Percentiles rank a stretch among this genome's conserved stretches.
These are phyloP conservation scores for Takashimella koratensis DNA, from an alignment of 1,284 basidiomycete genomes.

Conservation along the genomic window DNA sequence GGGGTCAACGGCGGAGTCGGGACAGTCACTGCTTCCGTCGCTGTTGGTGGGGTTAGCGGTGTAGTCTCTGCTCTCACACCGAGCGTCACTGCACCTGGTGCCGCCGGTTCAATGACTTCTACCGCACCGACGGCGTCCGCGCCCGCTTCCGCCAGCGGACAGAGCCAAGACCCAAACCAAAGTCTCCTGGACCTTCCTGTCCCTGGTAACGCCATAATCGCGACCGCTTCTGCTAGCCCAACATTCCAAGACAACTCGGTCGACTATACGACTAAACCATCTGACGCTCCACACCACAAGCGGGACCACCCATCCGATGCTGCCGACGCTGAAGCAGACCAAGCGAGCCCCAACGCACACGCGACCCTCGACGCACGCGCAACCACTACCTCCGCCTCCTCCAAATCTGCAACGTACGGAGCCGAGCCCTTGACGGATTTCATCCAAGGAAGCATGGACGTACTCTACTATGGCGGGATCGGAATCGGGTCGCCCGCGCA, in stretches of 20 bases:
- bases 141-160: not conserved
- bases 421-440: not conserved
- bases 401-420: not conserved
- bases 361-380: not conserved
- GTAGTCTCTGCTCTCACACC: not conserved
- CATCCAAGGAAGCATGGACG: not conserved
- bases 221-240: not conserved
- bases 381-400: not conserved
- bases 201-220: not conserved
- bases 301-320: no score
- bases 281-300: not conserved
- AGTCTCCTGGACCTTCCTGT: not conserved
- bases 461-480: slow-evolving; percentile 30
- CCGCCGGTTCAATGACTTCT: no score
- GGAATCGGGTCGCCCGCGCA: slow-evolving; percentile 36
- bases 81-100: not conserved
- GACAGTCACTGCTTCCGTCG: not conserved
- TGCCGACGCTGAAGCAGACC: no score
- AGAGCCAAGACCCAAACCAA: not conserved
- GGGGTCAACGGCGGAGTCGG: not conserved
- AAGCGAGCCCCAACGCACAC: not conserved
- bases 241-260: not conserved
- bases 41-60: not conserved
- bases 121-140: not conserved
- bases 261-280: not conserved